These are phyloP conservation scores for Phlebopus sp. DNA, from an alignment of 1,284 basidiomycete species.

Conservation along the genomic window DNA sequence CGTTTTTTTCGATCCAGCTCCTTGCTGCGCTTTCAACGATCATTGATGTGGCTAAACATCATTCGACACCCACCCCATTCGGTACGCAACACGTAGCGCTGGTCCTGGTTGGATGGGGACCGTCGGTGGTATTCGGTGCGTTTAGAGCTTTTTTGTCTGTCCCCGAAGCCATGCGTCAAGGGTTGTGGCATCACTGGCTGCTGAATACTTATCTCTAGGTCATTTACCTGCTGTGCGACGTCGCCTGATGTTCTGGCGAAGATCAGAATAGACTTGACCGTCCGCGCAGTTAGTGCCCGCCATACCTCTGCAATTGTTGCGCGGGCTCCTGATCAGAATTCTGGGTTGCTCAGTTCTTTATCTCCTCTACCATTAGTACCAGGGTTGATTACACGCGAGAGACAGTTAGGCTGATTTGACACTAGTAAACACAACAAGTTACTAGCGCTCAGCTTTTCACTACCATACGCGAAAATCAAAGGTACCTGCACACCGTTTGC, in stretches of 20 bases:
- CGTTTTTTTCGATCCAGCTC: constrained; percentile 22
- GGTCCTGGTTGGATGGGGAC: constrained; percentile 30
- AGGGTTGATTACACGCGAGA: too few species aligned
- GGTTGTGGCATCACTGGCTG: background rate
- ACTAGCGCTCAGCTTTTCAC: too few species aligned
- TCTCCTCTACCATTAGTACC: too few species aligned
- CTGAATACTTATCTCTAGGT: constrained; percentile 8
- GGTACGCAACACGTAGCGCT: constrained; percentile 32
- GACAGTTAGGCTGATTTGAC: too few species aligned
- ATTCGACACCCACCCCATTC: constrained; percentile 26
- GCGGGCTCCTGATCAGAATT: too few species aligned
- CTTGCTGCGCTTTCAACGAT: constrained; percentile 31
- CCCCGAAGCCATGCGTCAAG: background rate
- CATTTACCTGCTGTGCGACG: constrained; percentile 24
- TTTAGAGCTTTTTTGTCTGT: background rate
- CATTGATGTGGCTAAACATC: constrained; percentile 22
- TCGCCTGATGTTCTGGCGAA: constrained; percentile 25
- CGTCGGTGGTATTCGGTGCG: constrained; percentile 29
- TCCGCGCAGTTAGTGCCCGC: too few species aligned
- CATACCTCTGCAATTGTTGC: too few species aligned
- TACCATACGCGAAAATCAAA: too few species aligned
- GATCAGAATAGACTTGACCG: background rate
- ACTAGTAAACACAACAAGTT: too few species aligned
- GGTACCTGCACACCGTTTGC: too few species aligned
- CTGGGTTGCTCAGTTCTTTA: too few species aligned